Evolutionary conservation across 164 flowering plant species (phyloP).

Genomic region (Pachysandra terminalis): DNA sequence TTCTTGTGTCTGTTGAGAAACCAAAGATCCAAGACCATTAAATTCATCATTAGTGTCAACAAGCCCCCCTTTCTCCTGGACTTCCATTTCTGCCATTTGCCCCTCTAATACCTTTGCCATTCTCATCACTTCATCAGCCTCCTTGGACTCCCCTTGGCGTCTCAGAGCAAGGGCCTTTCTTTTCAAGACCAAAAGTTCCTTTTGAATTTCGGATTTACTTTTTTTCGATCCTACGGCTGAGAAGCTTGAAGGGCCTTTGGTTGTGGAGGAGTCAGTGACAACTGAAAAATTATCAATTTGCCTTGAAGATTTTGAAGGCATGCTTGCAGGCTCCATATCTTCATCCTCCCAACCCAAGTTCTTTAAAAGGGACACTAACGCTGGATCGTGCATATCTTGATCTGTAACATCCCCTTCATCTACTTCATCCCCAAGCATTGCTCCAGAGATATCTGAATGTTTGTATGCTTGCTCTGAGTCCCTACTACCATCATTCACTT

Average conservation of each 20-base stretch:
- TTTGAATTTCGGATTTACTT: too few species aligned
- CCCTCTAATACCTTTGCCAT: too few species aligned
- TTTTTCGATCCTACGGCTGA: background rate
- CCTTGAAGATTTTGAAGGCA: constrained; percentile 14
- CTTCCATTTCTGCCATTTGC: too few species aligned
- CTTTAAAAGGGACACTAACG: constrained; percentile 50
- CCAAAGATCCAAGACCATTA: too few species aligned
- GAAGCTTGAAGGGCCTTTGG: background rate
- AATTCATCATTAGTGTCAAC: too few species aligned
- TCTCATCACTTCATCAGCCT: too few species aligned
- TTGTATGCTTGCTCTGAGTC: constrained; percentile 3
- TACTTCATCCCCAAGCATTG: constrained; percentile 26
- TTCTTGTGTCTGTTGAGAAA: too few species aligned
- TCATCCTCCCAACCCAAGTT: constrained; percentile 83
- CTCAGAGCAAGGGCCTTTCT: too few species aligned
- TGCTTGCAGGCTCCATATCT: constrained; percentile 22
- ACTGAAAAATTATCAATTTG: constrained; percentile 14
- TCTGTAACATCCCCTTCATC: constrained; percentile 68
- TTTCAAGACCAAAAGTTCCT: too few species aligned
- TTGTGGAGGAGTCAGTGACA: background rate
- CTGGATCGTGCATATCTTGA: constrained; percentile 77
- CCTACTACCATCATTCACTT: constrained; percentile 13
- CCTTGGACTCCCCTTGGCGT: too few species aligned
- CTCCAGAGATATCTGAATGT: constrained; percentile 17
- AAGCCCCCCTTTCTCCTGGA: too few species aligned